Conservation (phyloP, 1,139 yeast genomes). For the Magnusiomyces suaveolens region DNA sequence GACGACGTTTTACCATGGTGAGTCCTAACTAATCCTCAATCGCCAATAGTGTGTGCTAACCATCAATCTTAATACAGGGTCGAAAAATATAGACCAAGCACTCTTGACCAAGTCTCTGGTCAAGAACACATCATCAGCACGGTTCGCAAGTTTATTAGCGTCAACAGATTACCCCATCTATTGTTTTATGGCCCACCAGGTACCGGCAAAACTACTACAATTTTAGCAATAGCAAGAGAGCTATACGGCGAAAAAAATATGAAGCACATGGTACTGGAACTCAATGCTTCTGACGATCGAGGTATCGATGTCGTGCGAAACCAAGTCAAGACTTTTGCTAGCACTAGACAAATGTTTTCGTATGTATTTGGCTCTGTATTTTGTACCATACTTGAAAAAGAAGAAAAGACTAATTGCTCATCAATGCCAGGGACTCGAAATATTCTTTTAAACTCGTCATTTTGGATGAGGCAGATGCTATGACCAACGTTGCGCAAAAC, state of each 20-base stretch:
- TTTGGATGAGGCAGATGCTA: slow-evolving; percentile 96
- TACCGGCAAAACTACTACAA: slow-evolving; percentile 92
- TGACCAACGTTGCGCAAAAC: slow-evolving; percentile 95
- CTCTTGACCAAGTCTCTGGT: slow-evolving; percentile 81
- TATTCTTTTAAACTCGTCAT: slow-evolving; percentile 80
- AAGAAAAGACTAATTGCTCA: neutral
- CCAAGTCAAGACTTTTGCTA: slow-evolving; percentile 75
- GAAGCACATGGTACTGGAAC: slow-evolving; percentile 80
- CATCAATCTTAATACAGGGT: slow-evolving; percentile 42
- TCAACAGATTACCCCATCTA: slow-evolving; percentile 79
- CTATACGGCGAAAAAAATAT: slow-evolving; percentile 73
- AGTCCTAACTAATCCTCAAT: neutral
- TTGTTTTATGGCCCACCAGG: slow-evolving; percentile 97
- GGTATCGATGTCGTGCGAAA: slow-evolving; percentile 82
- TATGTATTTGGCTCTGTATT: too few relatives aligned
- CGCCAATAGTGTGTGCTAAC: neutral
- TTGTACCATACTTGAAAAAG: slow-evolving; percentile 20
- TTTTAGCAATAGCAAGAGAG: slow-evolving; percentile 80
- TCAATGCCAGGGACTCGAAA: slow-evolving; percentile 14
- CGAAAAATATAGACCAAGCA: slow-evolving; percentile 86
- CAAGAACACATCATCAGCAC: slow-evolving; percentile 78
- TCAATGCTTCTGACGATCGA: slow-evolving; percentile 80
- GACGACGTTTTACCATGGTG: neutral
- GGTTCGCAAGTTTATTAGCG: slow-evolving; percentile 72
- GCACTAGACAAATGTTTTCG: slow-evolving; percentile 80